Percentiles rank a stretch among this genome's conserved stretches.
These are phyloP conservation scores for Nepenthes mirabilis DNA, from an alignment of 148 eudicot genomes.

Conservation along the genomic window DNA sequence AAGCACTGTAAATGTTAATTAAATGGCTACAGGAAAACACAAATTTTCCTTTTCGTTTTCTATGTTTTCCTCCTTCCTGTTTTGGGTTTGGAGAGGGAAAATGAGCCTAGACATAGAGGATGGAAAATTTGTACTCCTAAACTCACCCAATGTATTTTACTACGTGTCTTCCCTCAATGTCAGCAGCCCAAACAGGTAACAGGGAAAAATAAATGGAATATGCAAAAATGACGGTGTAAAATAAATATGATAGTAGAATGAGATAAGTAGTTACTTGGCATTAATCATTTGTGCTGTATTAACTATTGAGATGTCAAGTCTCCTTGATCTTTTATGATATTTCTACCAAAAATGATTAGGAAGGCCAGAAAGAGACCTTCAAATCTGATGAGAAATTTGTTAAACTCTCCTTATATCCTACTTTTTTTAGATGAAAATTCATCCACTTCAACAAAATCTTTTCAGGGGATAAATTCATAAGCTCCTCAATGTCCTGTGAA, in stretches of 20 bases:
- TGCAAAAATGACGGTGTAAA: no score
- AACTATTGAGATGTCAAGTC: not conserved
- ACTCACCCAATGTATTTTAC: no score
- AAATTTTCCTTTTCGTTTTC: not conserved
- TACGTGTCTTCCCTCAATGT: no score
- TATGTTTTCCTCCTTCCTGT: no score
- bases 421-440: slow-evolving; percentile 91
- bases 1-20: not conserved
- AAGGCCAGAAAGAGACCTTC: slow-evolving; percentile 40
- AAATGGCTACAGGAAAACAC: not conserved
- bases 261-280: no score
- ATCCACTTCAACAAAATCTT: slow-evolving; percentile 91
- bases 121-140: no score
- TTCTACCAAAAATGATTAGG: not conserved
- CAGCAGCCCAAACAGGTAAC: no score
- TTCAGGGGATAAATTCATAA: slow-evolving; percentile 79
- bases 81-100: no score
- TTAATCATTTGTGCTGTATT: no score
- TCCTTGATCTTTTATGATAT: not conserved
- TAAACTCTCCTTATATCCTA: slow-evolving; percentile 64
- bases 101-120: no score
- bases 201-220: no score
- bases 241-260: no score
- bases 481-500: slow-evolving; percentile 92
- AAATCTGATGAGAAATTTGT: slow-evolving; percentile 85